These are phyloP conservation scores for Neospora caninum DNA, from an alignment of 169 alveolate genomes.

Conservation along the genomic window DNA sequence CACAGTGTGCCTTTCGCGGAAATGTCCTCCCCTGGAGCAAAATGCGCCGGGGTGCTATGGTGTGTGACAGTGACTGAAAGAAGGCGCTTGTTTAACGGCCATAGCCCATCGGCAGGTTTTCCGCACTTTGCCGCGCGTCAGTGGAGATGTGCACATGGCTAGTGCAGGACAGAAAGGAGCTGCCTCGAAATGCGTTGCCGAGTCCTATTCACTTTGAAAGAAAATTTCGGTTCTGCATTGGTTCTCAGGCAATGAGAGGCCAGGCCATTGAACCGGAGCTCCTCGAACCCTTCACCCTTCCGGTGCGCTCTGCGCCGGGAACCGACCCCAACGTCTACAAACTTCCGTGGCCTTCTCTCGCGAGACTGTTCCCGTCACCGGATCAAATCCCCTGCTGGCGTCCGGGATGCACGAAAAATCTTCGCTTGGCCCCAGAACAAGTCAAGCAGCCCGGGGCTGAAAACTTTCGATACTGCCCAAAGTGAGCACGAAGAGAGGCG, in stretches of 20 bases:
- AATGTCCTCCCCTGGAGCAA: too few relatives aligned
- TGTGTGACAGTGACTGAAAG: too few relatives aligned
- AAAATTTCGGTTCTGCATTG: too few relatives aligned
- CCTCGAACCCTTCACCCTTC: neutral
- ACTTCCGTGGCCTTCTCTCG: constrained; percentile 11
- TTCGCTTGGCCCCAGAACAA: neutral
- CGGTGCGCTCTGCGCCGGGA: neutral
- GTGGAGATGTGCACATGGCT: too few relatives aligned
- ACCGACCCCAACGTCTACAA: neutral
- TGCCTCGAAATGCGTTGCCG: too few relatives aligned
- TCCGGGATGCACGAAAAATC: neutral
- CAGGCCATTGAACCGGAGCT: constrained; percentile 1
- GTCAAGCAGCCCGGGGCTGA: neutral
- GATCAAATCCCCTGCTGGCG: neutral
- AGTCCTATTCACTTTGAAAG: too few relatives aligned
- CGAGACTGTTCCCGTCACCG: neutral
- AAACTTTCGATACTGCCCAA: constrained; percentile 34
- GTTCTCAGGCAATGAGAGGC: neutral
- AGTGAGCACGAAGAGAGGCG: neutral
- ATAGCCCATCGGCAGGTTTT: too few relatives aligned
- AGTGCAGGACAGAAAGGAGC: too few relatives aligned
- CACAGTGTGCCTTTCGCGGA: too few relatives aligned
- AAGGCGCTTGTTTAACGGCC: too few relatives aligned
- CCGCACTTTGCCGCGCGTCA: too few relatives aligned
- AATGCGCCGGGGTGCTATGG: too few relatives aligned